Evolutionary conservation across 2,329 filamentous ascomycete species (phyloP).

Genomic region (Exophiala aquamarina): DNA sequence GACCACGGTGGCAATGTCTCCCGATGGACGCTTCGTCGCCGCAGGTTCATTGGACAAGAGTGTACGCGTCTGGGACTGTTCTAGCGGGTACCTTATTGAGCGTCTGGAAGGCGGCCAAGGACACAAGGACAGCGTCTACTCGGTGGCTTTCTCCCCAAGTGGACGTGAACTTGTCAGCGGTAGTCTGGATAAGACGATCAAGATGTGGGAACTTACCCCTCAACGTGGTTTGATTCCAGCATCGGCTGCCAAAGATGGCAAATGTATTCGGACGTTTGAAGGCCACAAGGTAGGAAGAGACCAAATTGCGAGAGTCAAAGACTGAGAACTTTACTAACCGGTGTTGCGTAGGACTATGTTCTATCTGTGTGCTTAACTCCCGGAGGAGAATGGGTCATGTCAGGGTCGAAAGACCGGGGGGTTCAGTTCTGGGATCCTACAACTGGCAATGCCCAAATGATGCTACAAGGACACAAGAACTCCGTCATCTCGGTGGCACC

Average conservation of each 20-base stretch:
- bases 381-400: constrained; percentile 93
- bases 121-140: constrained; percentile 96
- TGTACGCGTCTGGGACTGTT: constrained; percentile 93
- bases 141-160: constrained; percentile 91
- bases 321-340: constrained; percentile 18
- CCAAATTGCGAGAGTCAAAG: neutral
- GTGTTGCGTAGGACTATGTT: constrained; percentile 74
- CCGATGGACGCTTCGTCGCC: constrained; percentile 89
- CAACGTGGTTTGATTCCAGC: constrained; percentile 66
- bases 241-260: constrained; percentile 75
- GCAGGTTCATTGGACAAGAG: constrained; percentile 97
- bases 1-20: constrained; percentile 95
- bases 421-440: constrained; percentile 98
- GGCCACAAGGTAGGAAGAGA: constrained; percentile 74
- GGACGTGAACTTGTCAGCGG: constrained; percentile 92
- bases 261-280: constrained; percentile 95
- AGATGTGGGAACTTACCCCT: constrained; percentile 93
- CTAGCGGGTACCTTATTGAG: constrained; percentile 81
- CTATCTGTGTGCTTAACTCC: constrained; percentile 93
- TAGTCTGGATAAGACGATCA: constrained; percentile 96
- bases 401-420: constrained; percentile 92
- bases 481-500: constrained; percentile 97
- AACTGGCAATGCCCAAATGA: constrained; percentile 91
- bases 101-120: constrained; percentile 89
- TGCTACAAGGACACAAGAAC: constrained; percentile 99